Evolutionary conservation across 2,329 filamentous ascomycete genomes (phyloP), one percentile per base, ranked within the genome.

Genomic region (Ceratocystiopsis brevicomis): DNA sequence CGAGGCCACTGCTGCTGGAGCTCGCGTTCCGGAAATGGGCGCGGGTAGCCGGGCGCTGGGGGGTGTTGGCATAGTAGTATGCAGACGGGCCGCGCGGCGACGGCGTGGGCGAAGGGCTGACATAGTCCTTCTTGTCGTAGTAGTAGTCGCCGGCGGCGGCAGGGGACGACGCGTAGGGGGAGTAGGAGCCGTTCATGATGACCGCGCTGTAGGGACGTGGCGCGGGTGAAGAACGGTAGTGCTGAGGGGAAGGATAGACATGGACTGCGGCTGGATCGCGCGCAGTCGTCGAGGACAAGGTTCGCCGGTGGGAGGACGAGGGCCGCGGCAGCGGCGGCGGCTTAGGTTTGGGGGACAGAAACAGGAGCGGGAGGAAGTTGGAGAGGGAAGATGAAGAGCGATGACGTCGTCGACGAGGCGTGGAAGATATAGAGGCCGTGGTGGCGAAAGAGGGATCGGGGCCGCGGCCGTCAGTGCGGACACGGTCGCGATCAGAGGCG

Each of bases 61-160:
- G 49, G 37, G 47, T 46, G 47, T 62, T 53, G 48, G 55, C 53
- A 54, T 67, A 65, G 60, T 65, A 67, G 58, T 61, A 55, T 8
- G 45, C 33, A 4, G 33, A 42, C 12, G 55, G 64, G 42, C 66
- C 66, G 52, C 68, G 65, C 37, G 70, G 70, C 42, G 70, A 73
- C 37, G 71, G 71, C 25, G 70, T 72, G 45, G 69, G 68, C 48
- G 70, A 72, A 42, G 70, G 68, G 50, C 65, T 72, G 50, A 62
- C 60, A 54, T 67, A 68, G 51, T 63, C 61, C 53, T 64, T 61
- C 50, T 61, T 57, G 53, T 67, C 60, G 58, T 68, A 71, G 54
- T 67, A 66, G 59, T 69, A 70, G 50, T 67, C 66, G 32, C 39
- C 45, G 34, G 38, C 38, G 52, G 61, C 58, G 56, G 62, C 61